Percentiles rank a stretch among this genome's conserved stretches.
Evolutionary conservation across 1,139 yeast genomes (phyloP).

Genomic region (Petasospora rhodanensis): DNA sequence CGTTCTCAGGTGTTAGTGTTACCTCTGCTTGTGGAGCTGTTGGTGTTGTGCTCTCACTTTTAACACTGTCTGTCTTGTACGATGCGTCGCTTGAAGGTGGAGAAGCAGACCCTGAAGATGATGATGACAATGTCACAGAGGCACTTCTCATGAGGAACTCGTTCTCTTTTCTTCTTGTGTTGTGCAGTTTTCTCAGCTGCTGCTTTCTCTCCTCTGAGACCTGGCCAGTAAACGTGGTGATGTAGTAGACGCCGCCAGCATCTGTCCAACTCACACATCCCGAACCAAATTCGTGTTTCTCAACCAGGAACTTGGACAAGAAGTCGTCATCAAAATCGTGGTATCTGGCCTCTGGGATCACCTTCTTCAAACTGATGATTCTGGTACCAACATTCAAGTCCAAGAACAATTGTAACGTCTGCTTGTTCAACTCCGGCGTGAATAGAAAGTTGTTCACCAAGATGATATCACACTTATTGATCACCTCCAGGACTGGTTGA

Average conservation of each 20-base stretch:
- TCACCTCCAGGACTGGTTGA: slow-evolving; percentile 45
- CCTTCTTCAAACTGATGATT: slow-evolving; percentile 72
- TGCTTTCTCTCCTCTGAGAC: slow-evolving; percentile 14
- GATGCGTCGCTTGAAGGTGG: slow-evolving; percentile 1
- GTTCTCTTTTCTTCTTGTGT: slow-evolving; percentile 25
- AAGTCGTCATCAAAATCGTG: slow-evolving; percentile 53
- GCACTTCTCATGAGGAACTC: slow-evolving; percentile 13
- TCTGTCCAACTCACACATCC: slow-evolving; percentile 90
- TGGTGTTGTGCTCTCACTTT: no score
- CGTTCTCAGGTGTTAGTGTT: no score
- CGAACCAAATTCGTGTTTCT: slow-evolving; percentile 59
- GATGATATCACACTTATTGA: slow-evolving; percentile 65
- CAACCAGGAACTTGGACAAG: slow-evolving; percentile 62
- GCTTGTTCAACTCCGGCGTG: slow-evolving; percentile 64
- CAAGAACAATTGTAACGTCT: slow-evolving; percentile 60
- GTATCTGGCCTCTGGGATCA: slow-evolving; percentile 53
- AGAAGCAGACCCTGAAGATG: slow-evolving; percentile 3
- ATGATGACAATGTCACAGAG: slow-evolving; percentile 4
- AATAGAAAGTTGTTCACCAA: slow-evolving; percentile 81
- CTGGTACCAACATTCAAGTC: slow-evolving; percentile 71
- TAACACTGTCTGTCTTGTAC: no score
- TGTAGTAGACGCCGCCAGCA: slow-evolving; percentile 73
- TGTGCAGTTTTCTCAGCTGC: slow-evolving; percentile 27
- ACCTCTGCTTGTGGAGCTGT: neutral
- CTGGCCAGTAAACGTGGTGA: slow-evolving; percentile 45